phyloP scores from a whole-genome alignment of 768 basidiomycete genomes.

The Trametes cinnabarina region DNA sequence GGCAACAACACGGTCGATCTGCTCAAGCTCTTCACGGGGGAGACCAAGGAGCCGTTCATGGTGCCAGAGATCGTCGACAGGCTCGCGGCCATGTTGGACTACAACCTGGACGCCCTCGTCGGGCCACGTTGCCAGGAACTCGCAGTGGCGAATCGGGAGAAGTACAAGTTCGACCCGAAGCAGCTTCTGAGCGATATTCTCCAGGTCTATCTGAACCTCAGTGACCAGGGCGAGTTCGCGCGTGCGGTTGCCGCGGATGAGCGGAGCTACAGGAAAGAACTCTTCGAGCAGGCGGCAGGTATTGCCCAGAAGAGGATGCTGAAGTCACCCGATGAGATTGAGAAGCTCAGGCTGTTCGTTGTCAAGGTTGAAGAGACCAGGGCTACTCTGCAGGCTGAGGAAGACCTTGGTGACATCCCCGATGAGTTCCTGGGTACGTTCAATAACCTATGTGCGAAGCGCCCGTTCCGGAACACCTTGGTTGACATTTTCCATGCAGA shows the following conservation, averaged over 20 bases:
- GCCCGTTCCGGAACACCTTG: too few species aligned
- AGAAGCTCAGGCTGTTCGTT: conserved; percentile 66
- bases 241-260: conserved; percentile 91
- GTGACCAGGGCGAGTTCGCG: conserved; percentile 74
- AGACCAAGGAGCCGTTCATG: conserved; percentile 91
- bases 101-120: conserved; percentile 85
- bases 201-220: conserved; percentile 87
- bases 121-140: conserved; percentile 89
- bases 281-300: conserved; percentile 77
- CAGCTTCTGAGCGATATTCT: conserved; percentile 81
- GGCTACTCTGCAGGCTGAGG: conserved; percentile 79
- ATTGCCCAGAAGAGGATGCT: conserved; percentile 61
- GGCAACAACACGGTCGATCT: conserved; percentile 88
- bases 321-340: conserved; percentile 78
- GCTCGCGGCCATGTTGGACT: conserved; percentile 94
- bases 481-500: conserved; percentile 46
- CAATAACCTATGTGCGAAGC: too few species aligned
- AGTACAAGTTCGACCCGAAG: conserved; percentile 85
- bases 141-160: conserved; percentile 80
- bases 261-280: conserved; percentile 78
- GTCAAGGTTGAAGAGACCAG: conserved; percentile 82
- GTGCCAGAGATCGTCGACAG: conserved; percentile 94
- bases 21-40: conserved; percentile 87
- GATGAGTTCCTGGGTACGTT: conserved; percentile 89
- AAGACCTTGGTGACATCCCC: conserved; percentile 89